Base-by-base conservation (phyloP, 805 yeast species). In the Alloascoidea hylecoeti region DNA sequence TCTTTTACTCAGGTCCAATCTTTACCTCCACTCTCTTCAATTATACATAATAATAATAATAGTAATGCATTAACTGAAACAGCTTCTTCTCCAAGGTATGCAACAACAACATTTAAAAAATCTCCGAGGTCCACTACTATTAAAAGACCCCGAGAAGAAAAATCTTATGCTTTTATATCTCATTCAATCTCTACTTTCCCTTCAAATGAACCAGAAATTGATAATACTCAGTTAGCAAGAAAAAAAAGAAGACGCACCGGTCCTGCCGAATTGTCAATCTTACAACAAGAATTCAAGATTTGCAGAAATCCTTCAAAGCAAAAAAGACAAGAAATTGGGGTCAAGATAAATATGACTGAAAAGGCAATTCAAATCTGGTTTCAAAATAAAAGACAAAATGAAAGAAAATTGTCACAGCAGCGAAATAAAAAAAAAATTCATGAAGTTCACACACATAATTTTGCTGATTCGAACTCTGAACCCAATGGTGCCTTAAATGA, bases 341-440 rank as follows among this genome's bases (percentile, higher is more conserved):
- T 62, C 18, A 72, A 66, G 45, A 94, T 92, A 33, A 77, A 76
- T 47, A 92, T 92, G 97, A 75, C 89, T n/a, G 96, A 88, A 57
- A 85, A 88, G 56, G 95, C 96, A 2, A 95, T 92, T 27, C 98
- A 92, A 48, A 85, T 89, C 44, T 92, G 98, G 98, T 92, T 92
- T 61, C 98, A 92, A 61, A 92, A 92, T 59, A 82, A 77, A 57
- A 73, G 98, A 57, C 96, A 89, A 58, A 70, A 88, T 28, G 13
- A 23, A 23, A 23, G 30, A n/a, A 9, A n/a, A n/a, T n/a, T n/a
- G n/a, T n/a, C n/a, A n/a, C n/a, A n/a, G n/a, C n/a, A n/a, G n/a
- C n/a, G n/a, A n/a, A n/a, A n/a, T n/a, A n/a, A n/a, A n/a, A n/a
- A n/a, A n/a, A n/a, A n/a, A n/a, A n/a, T n/a, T n/a, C n/a, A n/a